Evolutionary conservation across 148 eudicot species (phyloP), one percentile per base, ranked within the genome.

Genomic region (Spergularia marina): DNA sequence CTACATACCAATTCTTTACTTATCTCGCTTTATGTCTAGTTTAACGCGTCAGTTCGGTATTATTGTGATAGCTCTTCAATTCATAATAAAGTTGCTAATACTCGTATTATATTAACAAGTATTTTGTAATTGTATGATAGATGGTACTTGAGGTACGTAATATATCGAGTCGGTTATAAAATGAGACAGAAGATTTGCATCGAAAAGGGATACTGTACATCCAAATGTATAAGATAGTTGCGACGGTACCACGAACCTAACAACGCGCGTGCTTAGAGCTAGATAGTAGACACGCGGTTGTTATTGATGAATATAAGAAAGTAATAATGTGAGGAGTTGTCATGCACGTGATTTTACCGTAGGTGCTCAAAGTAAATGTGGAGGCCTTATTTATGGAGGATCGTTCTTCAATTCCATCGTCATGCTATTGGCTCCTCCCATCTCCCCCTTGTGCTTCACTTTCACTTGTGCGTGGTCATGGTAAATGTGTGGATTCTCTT

Each of bases 361-460:
- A 34, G 30, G 76, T 55, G 70, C 65, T 9, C 21, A 41, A 39
- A 65, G 44, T 59, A 56, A 56, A 67, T 49, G 52, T 14, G 12
- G 39, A 44, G 56, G 70, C 52, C 34, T n/a, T 44, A 71, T 77
- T 77, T 21, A 77, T 62, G 71, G 65, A 63, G 25, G 65, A 54
- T 20, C 56, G 30, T 55, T 16, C 6, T 4, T 12, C 15, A 13
- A 21, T 4, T 12, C 15, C 18, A 21, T 4, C 55, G 16, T 62
- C 62, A 62, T 77, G 80, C 54, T 14, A 14, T 61, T 70, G 80
- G 80, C 80, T 77, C 79, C 79, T 60, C 63, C 61, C 63, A 76
- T 40, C 68, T 53, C 65, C 71, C 49, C 49, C 49, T 51, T 53
- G 7, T 64, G 70, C 23, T 12, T 68, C n/a, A 14, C 65, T 21